These are phyloP conservation scores for Akanthomyces uredinophilus DNA, from an alignment of 2,329 filamentous ascomycete species.

Conservation along the genomic window DNA sequence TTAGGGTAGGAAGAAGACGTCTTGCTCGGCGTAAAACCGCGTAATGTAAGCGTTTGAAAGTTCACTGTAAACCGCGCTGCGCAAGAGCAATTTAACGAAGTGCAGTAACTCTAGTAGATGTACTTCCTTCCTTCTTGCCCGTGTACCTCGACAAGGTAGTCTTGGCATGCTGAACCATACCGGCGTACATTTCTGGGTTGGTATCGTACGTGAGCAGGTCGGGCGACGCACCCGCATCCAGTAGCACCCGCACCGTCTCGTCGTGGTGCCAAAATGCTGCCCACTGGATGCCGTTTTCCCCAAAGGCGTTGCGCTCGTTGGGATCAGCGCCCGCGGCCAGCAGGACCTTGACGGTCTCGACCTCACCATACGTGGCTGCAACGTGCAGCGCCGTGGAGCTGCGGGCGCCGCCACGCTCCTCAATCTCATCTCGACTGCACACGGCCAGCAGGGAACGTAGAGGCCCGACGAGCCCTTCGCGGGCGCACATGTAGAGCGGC, in stretches of 20 bases:
- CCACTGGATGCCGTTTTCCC: constrained; percentile 11
- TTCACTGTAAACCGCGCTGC: too few relatives aligned
- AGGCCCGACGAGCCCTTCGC: constrained; percentile 6
- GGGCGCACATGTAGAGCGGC: constrained; percentile 12
- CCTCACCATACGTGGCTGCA: constrained; percentile 10
- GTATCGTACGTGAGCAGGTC: neutral
- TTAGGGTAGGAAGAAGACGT: too few relatives aligned
- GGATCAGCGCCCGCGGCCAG: constrained; percentile 8
- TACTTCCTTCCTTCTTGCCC: neutral
- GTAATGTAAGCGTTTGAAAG: too few relatives aligned
- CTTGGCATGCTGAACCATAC: neutral
- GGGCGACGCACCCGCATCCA: constrained; percentile 3
- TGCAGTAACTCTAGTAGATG: neutral
- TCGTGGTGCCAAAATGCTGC: constrained; percentile 8
- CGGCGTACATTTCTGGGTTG: neutral
- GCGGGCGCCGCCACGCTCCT: constrained; percentile 9
- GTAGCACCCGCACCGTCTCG: constrained; percentile 2
- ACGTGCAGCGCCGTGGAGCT: constrained; percentile 13
- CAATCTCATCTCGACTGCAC: neutral
- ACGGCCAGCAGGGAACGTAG: neutral
- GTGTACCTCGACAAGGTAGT: neutral
- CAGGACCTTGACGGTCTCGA: constrained; percentile 7
- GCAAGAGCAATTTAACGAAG: too few relatives aligned
- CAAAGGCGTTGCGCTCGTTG: constrained; percentile 5
- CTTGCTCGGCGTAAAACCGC: too few relatives aligned